Percentiles rank a stretch among this genome's conserved stretches.
phyloP scores from a whole-genome alignment of 2,329 filamentous ascomycete genomes.

The Botrytis aclada region DNA sequence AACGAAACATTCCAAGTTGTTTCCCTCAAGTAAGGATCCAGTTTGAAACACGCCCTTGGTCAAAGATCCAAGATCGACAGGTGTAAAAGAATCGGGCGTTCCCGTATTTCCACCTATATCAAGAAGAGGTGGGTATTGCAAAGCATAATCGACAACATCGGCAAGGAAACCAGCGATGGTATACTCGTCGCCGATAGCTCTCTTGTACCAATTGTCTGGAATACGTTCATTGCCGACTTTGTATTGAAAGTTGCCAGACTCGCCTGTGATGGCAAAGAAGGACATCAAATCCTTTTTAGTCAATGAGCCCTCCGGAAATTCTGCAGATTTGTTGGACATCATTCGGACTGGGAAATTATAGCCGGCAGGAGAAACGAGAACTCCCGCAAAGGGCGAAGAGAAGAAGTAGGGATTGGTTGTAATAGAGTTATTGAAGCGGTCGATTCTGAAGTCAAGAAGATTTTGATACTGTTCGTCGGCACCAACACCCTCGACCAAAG shows the following conservation, averaged over 20 bases:
- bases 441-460: constrained; percentile 3
- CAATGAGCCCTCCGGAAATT: constrained; percentile 40
- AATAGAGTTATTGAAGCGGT: constrained; percentile 4
- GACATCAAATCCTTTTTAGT: constrained; percentile 37
- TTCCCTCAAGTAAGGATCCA: constrained; percentile 44
- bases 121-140: constrained; percentile 44
- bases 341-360: constrained; percentile 32
- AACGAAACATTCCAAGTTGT: constrained; percentile 47
- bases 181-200: constrained; percentile 36
- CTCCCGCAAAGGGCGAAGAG: constrained; percentile 41
- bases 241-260: constrained; percentile 18
- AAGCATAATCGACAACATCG: constrained; percentile 41
- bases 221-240: constrained; percentile 15
- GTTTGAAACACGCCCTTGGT: constrained; percentile 47
- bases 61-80: constrained; percentile 44
- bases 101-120: constrained; percentile 53
- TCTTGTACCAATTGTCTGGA: constrained; percentile 17
- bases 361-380: constrained; percentile 26
- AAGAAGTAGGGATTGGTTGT: constrained; percentile 51
- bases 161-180: constrained; percentile 40
- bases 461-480: constrained; percentile 8
- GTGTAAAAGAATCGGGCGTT: constrained; percentile 50
- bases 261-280: constrained; percentile 33
- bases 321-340: constrained; percentile 31
- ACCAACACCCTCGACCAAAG: constrained; percentile 6